Percentiles rank a stretch among this genome's conserved stretches.
phyloP scores from a whole-genome alignment of 2,329 filamentous ascomycete genomes.

The Arthroderma uncinatum region DNA sequence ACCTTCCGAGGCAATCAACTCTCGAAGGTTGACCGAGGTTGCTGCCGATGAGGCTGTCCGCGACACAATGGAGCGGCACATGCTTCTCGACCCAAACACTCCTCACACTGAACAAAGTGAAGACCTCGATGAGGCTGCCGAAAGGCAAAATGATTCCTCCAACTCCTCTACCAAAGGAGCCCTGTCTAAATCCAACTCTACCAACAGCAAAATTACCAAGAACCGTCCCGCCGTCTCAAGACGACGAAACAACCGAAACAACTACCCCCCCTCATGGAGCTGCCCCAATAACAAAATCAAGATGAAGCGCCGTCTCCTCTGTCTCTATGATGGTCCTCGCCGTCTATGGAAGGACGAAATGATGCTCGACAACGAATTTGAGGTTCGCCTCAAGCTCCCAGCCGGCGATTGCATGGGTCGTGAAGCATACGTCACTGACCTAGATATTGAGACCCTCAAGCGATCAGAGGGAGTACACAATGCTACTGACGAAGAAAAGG shows the following conservation, averaged over 20 bases:
- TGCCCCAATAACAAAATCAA: slow-evolving; percentile 88
- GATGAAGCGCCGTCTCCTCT: slow-evolving; percentile 93
- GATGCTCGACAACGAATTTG: slow-evolving; percentile 93
- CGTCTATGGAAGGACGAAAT: slow-evolving; percentile 96
- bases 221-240: slow-evolving; percentile 49
- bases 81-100: slow-evolving; percentile 40
- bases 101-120: slow-evolving; percentile 45
- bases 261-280: slow-evolving; percentile 90
- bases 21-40: slow-evolving; percentile 46
- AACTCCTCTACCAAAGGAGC: slow-evolving; percentile 38
- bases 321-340: slow-evolving; percentile 78
- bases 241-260: slow-evolving; percentile 80
- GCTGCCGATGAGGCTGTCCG: slow-evolving; percentile 48
- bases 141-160: slow-evolving; percentile 22
- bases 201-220: slow-evolving; percentile 52
- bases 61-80: slow-evolving; percentile 48
- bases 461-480: slow-evolving; percentile 73
- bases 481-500: slow-evolving; percentile 77
- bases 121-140: slow-evolving; percentile 40
- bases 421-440: slow-evolving; percentile 75
- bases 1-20: slow-evolving; percentile 47
- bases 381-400: slow-evolving; percentile 72
- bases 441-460: slow-evolving; percentile 82
- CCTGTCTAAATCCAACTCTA: slow-evolving; percentile 21
- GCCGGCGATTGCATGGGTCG: slow-evolving; percentile 75